These are phyloP conservation scores for Nasturtium officinale DNA, from an alignment of 345 rosid genomes.

Conservation along the genomic window DNA sequence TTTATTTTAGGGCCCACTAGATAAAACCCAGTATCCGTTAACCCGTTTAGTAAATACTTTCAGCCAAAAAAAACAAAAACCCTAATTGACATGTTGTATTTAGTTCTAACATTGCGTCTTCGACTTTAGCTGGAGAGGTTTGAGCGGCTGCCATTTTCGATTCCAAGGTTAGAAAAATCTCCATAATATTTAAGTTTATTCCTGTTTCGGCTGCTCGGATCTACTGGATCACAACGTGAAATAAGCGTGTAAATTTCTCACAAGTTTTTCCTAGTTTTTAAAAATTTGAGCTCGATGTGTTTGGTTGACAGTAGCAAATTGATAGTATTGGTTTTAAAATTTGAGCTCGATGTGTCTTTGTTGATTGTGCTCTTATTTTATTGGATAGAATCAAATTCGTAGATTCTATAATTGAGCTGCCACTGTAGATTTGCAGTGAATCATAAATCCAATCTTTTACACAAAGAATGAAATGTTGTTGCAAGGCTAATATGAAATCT, in stretches of 20 bases:
- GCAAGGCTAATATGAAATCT: too few species aligned
- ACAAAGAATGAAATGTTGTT: too few species aligned
- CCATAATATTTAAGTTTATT: not conserved
- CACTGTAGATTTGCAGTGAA: not conserved
- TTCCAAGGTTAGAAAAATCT: conserved; percentile 18
- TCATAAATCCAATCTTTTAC: too few species aligned
- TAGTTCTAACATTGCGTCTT: conserved; percentile 1
- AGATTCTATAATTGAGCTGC: too few species aligned
- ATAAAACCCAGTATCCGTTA: not conserved
- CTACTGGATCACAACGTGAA: not conserved
- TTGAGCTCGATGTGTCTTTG: too few species aligned
- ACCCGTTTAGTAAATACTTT: not conserved
- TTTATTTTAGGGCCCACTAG: not conserved
- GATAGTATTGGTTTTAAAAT: not conserved
- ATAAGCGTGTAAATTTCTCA: not conserved
- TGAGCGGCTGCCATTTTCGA: conserved; percentile 34
- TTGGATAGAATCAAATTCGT: too few species aligned
- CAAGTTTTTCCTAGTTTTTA: not conserved
- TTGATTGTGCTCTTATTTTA: too few species aligned
- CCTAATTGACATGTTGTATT: conserved; percentile 21
- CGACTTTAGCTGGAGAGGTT: conserved; percentile 1
- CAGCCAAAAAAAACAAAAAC: conserved; percentile 30
- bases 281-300: not conserved
- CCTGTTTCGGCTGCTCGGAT: not conserved
- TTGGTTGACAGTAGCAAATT: not conserved